Base-by-base conservation (phyloP, 2,329 filamentous ascomycete species). In the Xylaria sp. region DNA sequence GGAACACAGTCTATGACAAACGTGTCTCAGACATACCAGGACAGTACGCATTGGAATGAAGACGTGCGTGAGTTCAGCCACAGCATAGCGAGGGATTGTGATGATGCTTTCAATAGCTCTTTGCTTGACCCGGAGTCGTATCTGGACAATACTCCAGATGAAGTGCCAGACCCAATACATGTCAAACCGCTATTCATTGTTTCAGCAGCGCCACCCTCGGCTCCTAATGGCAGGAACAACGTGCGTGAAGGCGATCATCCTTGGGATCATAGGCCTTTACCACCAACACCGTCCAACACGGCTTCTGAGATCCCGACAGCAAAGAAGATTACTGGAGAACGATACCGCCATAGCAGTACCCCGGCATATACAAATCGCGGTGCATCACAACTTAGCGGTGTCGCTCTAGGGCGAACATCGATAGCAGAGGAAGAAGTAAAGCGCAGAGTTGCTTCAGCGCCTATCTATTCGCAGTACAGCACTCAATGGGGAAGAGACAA, bases 81-180 rank as follows among this genome's bases (percentile, higher is more conserved):
- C 74, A 93, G 93, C 74, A 90, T 97, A 69, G 93, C 93, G 59
- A 93, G 93, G 79, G 93, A 96, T 67, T 97, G 94, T 76, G 94
- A 98, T 76, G 93, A 96, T 75, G 94, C 94, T 1, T 97, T 98
- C 82, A 94, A 93, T 76, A 89, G 91, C 73, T 86, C 84, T 10
- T 73, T 88, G 11, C 80, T 86, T 20, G 69, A 59, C 42, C 61
- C 66, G 6, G 66, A 76, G 4, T 69, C 74, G 20, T 69, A 66
- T 42, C 23, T 72, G 2, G 66, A 54, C 48, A 60, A 71, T 20
- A 44, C 61, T 15, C 44, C 67, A 31, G 61, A 68, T 11, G 69
- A 67, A 15, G 66, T 67, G 1, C 62, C 74, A 31, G 42, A 44
- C 15, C 42, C 69, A 38, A 66, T 59, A 1, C 59, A 72, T 46